Conservation (phyloP, 2,329 filamentous ascomycete genomes). For the Leptographium flavum region DNA sequence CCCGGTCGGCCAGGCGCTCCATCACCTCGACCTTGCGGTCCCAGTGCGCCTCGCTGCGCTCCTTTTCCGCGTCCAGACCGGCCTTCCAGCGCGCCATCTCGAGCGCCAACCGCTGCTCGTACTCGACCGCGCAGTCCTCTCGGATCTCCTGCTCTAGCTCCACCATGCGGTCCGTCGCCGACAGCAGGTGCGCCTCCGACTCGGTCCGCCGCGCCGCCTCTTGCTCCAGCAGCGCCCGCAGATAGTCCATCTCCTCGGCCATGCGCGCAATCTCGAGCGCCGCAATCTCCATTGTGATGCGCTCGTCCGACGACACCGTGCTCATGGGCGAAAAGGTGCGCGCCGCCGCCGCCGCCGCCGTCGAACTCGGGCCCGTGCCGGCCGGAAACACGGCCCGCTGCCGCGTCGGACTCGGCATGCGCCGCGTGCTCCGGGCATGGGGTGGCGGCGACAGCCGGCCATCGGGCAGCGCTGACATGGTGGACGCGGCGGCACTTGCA, state of each 20-base stretch:
- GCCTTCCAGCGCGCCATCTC: constrained; percentile 74
- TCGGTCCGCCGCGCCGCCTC: constrained; percentile 58
- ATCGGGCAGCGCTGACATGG: too few relatives aligned
- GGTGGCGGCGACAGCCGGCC: too few relatives aligned
- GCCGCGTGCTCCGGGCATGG: too few relatives aligned
- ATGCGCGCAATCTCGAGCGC: constrained; percentile 71
- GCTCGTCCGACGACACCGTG: constrained; percentile 29
- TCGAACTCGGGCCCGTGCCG: constrained; percentile 12
- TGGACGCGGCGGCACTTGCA: neutral
- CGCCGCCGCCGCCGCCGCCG: constrained; percentile 10
- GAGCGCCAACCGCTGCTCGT: constrained; percentile 60
- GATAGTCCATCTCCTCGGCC: constrained; percentile 59
- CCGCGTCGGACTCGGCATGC: too few relatives aligned
- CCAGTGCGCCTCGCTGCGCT: constrained; percentile 69
- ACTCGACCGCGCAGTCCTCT: constrained; percentile 78
- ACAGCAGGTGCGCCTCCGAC: constrained; percentile 58
- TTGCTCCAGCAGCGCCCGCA: constrained; percentile 53
- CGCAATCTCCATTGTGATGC: constrained; percentile 68
- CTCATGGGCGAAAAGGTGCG: constrained; percentile 26
- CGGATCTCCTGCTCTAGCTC: constrained; percentile 71
- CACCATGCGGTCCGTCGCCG: constrained; percentile 49
- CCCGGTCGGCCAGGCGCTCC: constrained; percentile 25
- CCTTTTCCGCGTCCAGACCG: constrained; percentile 63
- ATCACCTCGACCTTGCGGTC: constrained; percentile 64
- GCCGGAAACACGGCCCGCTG: too few relatives aligned